Evolutionary conservation across 2,329 filamentous ascomycete species (phyloP).

Genomic region (Colletotrichum sojae): DNA sequence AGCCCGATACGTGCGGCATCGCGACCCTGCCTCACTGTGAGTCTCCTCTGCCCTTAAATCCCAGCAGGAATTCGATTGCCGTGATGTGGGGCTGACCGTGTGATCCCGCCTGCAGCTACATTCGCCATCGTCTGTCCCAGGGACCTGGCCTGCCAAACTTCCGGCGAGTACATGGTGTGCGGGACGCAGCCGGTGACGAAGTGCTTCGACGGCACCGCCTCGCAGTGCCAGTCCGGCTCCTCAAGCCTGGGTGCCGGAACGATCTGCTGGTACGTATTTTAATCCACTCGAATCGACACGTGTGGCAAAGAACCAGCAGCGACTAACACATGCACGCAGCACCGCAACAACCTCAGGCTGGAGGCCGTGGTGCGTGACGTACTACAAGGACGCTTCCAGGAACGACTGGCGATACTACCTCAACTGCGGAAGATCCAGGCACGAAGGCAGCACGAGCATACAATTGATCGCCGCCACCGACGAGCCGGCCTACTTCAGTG

Average conservation of each 20-base stretch:
- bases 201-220: background rate
- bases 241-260: background rate
- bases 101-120: background rate
- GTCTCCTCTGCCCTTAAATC: background rate
- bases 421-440: background rate
- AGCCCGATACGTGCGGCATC: background rate
- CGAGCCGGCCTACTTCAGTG: background rate
- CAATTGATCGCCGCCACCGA: background rate
- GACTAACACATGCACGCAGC: background rate
- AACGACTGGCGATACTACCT: background rate
- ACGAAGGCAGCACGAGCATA: background rate
- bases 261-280: conserved; percentile 1
- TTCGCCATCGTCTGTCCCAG: background rate
- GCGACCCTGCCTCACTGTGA: background rate
- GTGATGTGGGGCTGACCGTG: background rate
- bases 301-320: too few species aligned
- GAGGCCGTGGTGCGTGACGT: background rate
- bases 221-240: background rate
- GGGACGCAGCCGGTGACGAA: background rate
- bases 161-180: background rate
- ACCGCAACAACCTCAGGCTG: background rate
- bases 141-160: background rate
- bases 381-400: background rate
- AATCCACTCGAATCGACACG: too few species aligned
- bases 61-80: background rate